Evolutionary conservation across 352 stramenopile genomes (phyloP), one percentile per base, ranked within the genome.

Genomic region (Phytophthora pseudosyringae): DNA sequence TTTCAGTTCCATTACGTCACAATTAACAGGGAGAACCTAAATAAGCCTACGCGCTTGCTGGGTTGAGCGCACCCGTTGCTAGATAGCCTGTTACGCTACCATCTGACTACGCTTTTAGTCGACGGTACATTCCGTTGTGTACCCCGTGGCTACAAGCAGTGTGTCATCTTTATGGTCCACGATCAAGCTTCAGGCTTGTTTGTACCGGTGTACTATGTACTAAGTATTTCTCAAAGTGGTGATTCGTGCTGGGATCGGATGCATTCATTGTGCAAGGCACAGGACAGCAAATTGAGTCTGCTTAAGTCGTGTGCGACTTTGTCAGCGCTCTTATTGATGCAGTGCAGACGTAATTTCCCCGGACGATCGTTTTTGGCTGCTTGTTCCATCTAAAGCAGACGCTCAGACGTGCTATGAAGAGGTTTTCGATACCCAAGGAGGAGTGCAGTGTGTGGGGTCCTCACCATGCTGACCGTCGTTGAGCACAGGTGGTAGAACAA

Each of bases 101-200:
- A 45, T n/a, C 6, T 1, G 39, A 28, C 39, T 45, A 45, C 11
- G 25, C 11, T 50, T 0, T 50, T 50, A 13, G 28, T 50, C 4
- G 43, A 50, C 15, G 43, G 43, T n/a, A 50, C 18, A 16, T 48
- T 48, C 25, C 41, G 11, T 32, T 48, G 41, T 6, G 41, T 48
- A 15, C 18, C 18, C 3, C 41, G 4, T 48, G 41, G 41, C 9
- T 48, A 32, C 41, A 18, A 18, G 3, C 41, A 33, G 21, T 36
- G 43, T n/a, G 28, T 50, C 5, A 50, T 50, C 26, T 50, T 36
- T 21, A 18, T 50, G 25, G 11, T 50, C 7, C 43, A 50, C 21
- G 25, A 50, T 13, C 25, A 12, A 12, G 43, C 26, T 35, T 35
- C 43, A n/a, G 25, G 36, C 5, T 21, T 50, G 28, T 50, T 25